Base-by-base conservation (phyloP, 139 green algal genomes). In the Limnomonas spitsbergensis region DNA sequence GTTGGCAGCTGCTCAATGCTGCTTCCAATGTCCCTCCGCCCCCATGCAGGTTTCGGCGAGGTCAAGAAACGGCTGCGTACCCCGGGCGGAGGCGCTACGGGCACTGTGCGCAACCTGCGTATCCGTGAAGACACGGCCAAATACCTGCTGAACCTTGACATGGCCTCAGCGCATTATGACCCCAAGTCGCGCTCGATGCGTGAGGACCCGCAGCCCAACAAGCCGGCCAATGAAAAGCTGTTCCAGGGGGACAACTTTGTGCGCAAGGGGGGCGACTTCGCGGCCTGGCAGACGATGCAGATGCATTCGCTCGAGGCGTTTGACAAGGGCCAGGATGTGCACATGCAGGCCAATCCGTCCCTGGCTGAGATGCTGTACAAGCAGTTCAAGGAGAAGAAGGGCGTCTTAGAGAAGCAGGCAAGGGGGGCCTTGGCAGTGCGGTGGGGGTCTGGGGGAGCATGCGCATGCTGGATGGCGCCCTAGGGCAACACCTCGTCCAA, bases 101-200 rank as follows among this genome's bases (percentile, higher is more conserved):
- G 93, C 1, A 91, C 87, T 0, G 93, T 97, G 69, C 89, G 95
- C 71, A 99, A 99, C 89, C 90, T 99, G 86, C 92, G 96, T 69
- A 98, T 99, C 78, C 91, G 96, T n/a, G 96, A 99, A 82, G 96
- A 99, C 87, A 99, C 95, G 0, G 96, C 96, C 66, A 99, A 99
- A 88, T 99, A 99, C 83, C 90, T 99, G 75, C 88, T 97, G 54
- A 99, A 99, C 82, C 85, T 99, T 83, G 96, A 99, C 83, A 32
- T 86, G 6, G 93, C 96, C 85, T 95, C 88, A 1, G 95, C 96
- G 6, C 90, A 99, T 88, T 99, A 99, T 81, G 96, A 99, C 88
- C 96, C 96, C 72, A 99, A 99, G 87, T 95, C 92, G 4, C 88
- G 95, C 14, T 97, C 92, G 32, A 99, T 98, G 95, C 87, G 95